These are phyloP conservation scores for Phellopilus nigrolimitatus DNA, from an alignment of 1,284 basidiomycete species.

Conservation along the genomic window DNA sequence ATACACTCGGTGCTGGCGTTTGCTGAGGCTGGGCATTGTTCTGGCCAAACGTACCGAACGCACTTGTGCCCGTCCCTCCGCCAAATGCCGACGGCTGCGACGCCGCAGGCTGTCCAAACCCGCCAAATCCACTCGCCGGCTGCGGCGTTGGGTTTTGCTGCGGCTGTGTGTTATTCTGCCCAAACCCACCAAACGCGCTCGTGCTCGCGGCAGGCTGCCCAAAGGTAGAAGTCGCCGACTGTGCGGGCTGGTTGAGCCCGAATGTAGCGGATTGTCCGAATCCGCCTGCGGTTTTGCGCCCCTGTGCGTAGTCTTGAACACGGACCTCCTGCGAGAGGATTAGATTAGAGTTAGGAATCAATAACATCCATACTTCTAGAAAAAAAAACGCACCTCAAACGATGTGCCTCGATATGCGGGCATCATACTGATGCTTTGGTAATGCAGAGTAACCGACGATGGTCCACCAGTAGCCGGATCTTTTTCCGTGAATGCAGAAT, in stretches of 20 bases:
- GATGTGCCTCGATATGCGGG: conserved; percentile 28
- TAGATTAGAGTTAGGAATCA: not conserved
- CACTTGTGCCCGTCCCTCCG: conserved; percentile 20
- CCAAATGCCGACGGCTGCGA: conserved; percentile 20
- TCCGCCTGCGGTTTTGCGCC: conserved; percentile 29
- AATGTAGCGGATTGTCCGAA: conserved; percentile 30
- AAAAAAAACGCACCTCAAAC: conserved; percentile 26
- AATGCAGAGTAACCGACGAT: conserved; percentile 24
- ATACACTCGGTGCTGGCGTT: conserved; percentile 15
- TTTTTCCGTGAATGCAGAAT: conserved; percentile 24
- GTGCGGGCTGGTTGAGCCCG: conserved; percentile 27
- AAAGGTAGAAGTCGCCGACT: conserved; percentile 32
- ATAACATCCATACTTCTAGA: not conserved
- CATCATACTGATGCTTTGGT: conserved; percentile 30
- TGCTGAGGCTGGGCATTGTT: conserved; percentile 27
- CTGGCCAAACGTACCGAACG: conserved; percentile 41
- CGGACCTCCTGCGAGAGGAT: conserved; percentile 28
- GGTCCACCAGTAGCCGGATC: conserved; percentile 24
- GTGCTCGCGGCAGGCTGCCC: conserved; percentile 29
- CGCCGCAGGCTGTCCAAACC: conserved; percentile 29
- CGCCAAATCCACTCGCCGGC: conserved; percentile 22
- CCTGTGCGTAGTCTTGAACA: conserved; percentile 28
- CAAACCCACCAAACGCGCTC: conserved; percentile 39
- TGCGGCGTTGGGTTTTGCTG: conserved; percentile 9
- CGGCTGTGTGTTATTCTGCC: conserved; percentile 39